phyloP scores from a whole-genome alignment of 139 green algal genomes.

The Ulvella scutata region DNA sequence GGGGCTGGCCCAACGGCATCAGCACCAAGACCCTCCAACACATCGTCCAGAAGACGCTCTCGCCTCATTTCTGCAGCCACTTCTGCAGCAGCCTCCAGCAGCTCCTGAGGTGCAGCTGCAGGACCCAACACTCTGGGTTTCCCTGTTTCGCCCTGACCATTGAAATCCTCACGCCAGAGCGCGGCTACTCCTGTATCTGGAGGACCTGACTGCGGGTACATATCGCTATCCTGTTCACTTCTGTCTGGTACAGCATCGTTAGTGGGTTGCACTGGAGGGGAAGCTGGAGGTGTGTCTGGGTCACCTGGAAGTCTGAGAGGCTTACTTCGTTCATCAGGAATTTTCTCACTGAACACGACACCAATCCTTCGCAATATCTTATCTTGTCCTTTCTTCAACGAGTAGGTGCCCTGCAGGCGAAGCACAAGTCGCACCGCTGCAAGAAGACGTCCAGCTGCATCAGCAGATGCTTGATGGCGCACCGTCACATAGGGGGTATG shows the following conservation, averaged over 20 bases:
- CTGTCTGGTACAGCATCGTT: too few species aligned
- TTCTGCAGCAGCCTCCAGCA: background rate
- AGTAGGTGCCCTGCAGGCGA: background rate
- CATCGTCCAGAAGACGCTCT: background rate
- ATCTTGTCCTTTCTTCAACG: background rate
- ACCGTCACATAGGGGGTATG: background rate
- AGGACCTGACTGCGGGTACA: too few species aligned
- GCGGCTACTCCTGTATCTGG: too few species aligned
- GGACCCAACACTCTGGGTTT: background rate
- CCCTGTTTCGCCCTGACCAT: too few species aligned
- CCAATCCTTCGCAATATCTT: conserved; percentile 3
- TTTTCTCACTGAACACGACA: background rate
- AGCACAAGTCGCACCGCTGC: background rate
- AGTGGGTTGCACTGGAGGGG: too few species aligned
- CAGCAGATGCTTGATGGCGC: background rate
- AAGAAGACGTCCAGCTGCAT: background rate
- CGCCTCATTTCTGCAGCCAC: background rate
- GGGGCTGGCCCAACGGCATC: background rate
- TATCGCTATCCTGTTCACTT: too few species aligned
- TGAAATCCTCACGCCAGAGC: too few species aligned
- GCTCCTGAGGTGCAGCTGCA: background rate
- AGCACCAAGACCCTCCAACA: background rate
- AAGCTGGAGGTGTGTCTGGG: too few species aligned
- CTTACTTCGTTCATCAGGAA: background rate
- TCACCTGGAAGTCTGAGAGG: background rate